Conservation (phyloP, 176 grass and related monocot genomes). For the Miscanthus lutarioriparius region DNA sequence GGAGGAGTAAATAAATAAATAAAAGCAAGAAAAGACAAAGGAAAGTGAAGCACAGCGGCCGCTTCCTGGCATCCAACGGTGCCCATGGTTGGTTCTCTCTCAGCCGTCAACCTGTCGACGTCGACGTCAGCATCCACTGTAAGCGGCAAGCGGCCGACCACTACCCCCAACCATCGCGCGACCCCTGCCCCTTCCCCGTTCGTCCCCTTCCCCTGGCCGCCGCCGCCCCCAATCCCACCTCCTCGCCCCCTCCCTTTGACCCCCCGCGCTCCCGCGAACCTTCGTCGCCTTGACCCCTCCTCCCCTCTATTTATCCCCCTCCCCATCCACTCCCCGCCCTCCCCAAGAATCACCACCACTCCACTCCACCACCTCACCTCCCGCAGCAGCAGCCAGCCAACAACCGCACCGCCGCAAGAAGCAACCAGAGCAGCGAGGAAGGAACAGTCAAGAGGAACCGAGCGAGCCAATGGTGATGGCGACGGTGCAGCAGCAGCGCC, state of each 20-base stretch:
- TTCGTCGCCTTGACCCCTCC: neutral
- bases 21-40: neutral
- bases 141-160: slow-evolving; percentile 19
- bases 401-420: neutral
- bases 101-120: neutral
- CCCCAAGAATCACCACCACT: neutral
- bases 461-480: slow-evolving; percentile 1
- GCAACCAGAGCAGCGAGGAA: neutral
- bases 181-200: neutral
- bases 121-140: neutral
- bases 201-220: slow-evolving; percentile 9
- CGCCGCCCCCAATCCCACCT: slow-evolving; percentile 13
- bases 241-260: neutral
- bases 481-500: slow-evolving; percentile 10
- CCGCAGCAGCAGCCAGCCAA: neutral
- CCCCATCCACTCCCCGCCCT: neutral
- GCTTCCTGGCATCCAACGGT: slow-evolving; percentile 10
- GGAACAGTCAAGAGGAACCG: neutral
- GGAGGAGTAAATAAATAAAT: neutral
- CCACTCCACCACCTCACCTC: neutral
- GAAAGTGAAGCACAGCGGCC: neutral
- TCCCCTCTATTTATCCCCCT: slow-evolving; percentile 10
- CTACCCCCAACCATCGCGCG: slow-evolving; percentile 7
- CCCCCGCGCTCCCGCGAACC: neutral
- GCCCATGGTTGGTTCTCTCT: neutral